Evolutionary conservation across 345 rosid genomes (phyloP).

Genomic region (Pugionium dolabratum): DNA sequence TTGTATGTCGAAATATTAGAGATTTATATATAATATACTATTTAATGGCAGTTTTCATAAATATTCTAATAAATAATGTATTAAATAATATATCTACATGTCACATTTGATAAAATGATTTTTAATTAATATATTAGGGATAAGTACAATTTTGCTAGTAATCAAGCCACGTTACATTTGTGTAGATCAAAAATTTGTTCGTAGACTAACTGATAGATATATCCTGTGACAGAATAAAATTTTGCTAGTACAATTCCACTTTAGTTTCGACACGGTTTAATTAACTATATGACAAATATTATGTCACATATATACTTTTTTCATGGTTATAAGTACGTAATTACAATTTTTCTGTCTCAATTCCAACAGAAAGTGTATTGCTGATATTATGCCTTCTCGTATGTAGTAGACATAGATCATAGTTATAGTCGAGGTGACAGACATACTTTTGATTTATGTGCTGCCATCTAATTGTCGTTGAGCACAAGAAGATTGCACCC

Average conservation of each 20-base stretch:
- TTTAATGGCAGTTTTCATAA: too few species aligned
- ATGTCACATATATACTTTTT: conserved; percentile 1
- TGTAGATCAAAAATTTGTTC: too few species aligned
- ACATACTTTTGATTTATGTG: conserved; percentile 3
- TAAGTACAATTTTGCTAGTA: too few species aligned
- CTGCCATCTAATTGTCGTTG: neutral
- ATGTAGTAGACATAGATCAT: conserved; percentile 7
- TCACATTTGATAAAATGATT: too few species aligned
- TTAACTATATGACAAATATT: neutral
- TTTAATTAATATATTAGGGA: too few species aligned
- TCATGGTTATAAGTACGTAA: neutral
- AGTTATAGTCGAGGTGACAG: neutral
- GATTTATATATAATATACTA: too few species aligned
- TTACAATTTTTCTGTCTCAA: neutral
- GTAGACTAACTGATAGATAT: neutral
- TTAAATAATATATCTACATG: too few species aligned
- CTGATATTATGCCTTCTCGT: conserved; percentile 11
- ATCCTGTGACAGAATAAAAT: neutral
- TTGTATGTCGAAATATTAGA: too few species aligned
- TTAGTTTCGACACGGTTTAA: neutral
- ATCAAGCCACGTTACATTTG: too few species aligned
- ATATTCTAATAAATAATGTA: too few species aligned
- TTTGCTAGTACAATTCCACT: neutral
- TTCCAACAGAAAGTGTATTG: conserved; percentile 6
- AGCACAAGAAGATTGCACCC: neutral